Base-by-base conservation (phyloP, 306 rosid genomes). In the Prunus armeniaca region DNA sequence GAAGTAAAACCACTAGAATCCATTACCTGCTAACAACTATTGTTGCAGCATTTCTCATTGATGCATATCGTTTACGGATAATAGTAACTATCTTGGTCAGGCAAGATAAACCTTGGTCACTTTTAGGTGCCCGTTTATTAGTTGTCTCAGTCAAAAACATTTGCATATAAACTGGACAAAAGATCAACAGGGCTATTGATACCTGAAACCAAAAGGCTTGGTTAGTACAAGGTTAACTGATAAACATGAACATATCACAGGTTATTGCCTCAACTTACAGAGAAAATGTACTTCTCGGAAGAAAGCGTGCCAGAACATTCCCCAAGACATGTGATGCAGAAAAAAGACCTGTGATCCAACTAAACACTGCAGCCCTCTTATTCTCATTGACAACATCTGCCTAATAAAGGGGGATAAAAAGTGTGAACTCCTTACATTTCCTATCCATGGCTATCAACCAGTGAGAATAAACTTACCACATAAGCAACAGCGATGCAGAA, bases 291-390 rank as follows among this genome's bases (percentile, higher is more conserved):
- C 12, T 73, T 76, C 55, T 73, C 82, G 0, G 91, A 76, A 90
- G 91, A 77, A 85, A 79, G 58, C 85, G 88, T 38, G 96, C 92
- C 51, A 88, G 78, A 18, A 84, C 20, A 49, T 90, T 79, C 64
- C 96, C 92, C 0, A 90, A 41, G 82, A 90, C 88, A 57, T 90
- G 92, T 6, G 92, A 83, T 57, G 83, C 87, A 51, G 96, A 90
- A 76, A 80, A 81, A 54, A 90, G 87, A 63, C 96, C 96, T 15
- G 89, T 86, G 46, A 90, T 84, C 88, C 91, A 90, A 71, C 96
- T 78, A 74, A 88, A 86, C 58, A 79, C 87, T 25, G 89, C 88
- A 30, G 92, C 91, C 68, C 96, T 84, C 78, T 78, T 83, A 63
- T 76, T 30, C 12, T 83, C 89, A 46, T 45, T 54, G 19, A 88